These are phyloP conservation scores for Clohesyomyces aquaticus DNA, from an alignment of 495 filamentous ascomycete genomes.

Conservation along the genomic window DNA sequence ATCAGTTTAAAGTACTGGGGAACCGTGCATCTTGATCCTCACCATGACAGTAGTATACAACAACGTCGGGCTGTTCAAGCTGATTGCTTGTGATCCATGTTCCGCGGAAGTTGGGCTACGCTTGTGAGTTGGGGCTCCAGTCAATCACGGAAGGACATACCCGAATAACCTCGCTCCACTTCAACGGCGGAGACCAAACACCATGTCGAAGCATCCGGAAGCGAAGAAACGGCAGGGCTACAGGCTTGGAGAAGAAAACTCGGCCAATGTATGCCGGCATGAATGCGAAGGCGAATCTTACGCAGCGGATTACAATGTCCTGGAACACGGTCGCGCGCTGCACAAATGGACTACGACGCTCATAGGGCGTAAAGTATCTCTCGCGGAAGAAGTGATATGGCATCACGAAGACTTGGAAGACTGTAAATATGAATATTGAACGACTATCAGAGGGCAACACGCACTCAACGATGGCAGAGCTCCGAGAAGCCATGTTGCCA, in stretches of 20 bases:
- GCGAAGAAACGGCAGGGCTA: conserved; percentile 70
- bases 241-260: conserved; percentile 74
- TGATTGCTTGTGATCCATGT: conserved; percentile 64
- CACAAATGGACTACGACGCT: conserved; percentile 62
- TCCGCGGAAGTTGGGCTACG: conserved; percentile 55
- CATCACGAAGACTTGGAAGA: conserved; percentile 56
- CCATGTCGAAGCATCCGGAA: conserved; percentile 77
- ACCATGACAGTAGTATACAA: conserved; percentile 77
- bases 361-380: conserved; percentile 54
- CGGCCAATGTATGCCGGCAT: conserved; percentile 67
- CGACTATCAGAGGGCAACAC: neutral
- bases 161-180: conserved; percentile 62
- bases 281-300: conserved; percentile 73
- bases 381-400: conserved; percentile 62
- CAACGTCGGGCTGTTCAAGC: conserved; percentile 62
- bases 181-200: conserved; percentile 59
- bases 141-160: conserved; percentile 42
- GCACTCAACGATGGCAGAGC: conserved; percentile 75
- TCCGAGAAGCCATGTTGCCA: conserved; percentile 58
- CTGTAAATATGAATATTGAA: conserved; percentile 36
- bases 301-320: conserved; percentile 71
- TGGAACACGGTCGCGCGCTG: conserved; percentile 68
- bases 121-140: neutral
- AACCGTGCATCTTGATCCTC: too few relatives aligned
- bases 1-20: too few relatives aligned